A percentile compares a stretch with the other conserved stretches of the same genome.
phyloP scores from a whole-genome alignment of 1,284 basidiomycete genomes.

The Marasmius sp. region DNA sequence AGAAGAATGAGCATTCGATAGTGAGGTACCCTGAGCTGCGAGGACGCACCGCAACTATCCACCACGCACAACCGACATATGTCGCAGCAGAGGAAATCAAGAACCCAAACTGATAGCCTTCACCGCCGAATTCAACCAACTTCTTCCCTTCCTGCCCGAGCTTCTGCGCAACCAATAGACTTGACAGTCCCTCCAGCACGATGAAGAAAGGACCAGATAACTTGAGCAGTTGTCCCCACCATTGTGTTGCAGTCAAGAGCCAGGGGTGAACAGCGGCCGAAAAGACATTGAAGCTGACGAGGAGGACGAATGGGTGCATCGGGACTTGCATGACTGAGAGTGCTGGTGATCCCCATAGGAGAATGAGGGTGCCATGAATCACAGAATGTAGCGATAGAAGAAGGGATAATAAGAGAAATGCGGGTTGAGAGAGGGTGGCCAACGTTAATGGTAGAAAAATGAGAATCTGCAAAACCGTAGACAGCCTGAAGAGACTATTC shows the following conservation, averaged over 20 bases:
- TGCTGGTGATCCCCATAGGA: slow-evolving; percentile 64
- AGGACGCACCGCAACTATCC: slow-evolving; percentile 70
- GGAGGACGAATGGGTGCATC: slow-evolving; percentile 77
- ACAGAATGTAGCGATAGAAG: slow-evolving; percentile 74
- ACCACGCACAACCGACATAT: slow-evolving; percentile 78
- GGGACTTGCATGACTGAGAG: slow-evolving; percentile 77
- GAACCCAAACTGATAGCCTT: slow-evolving; percentile 72
- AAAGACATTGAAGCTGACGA: slow-evolving; percentile 80
- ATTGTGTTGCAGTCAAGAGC: slow-evolving; percentile 54
- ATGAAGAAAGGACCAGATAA: slow-evolving; percentile 78
- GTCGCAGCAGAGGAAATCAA: slow-evolving; percentile 72
- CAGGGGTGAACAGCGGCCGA: slow-evolving; percentile 61
- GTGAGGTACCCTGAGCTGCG: background rate
- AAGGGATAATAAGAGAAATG: slow-evolving; percentile 79
- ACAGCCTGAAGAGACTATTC: slow-evolving; percentile 46
- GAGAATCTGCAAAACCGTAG: slow-evolving; percentile 77
- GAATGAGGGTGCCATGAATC: slow-evolving; percentile 71
- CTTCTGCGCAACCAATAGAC: slow-evolving; percentile 78
- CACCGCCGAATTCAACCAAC: slow-evolving; percentile 61
- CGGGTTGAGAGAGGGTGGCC: slow-evolving; percentile 75
- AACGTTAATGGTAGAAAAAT: slow-evolving; percentile 82
- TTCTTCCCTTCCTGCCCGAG: slow-evolving; percentile 73
- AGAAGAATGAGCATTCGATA: slow-evolving; percentile 15
- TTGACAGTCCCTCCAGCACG: slow-evolving; percentile 81
- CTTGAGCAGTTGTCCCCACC: slow-evolving; percentile 74